These are phyloP conservation scores for Botrytis porri DNA, from an alignment of 2,329 filamentous ascomycete genomes.

Conservation along the genomic window DNA sequence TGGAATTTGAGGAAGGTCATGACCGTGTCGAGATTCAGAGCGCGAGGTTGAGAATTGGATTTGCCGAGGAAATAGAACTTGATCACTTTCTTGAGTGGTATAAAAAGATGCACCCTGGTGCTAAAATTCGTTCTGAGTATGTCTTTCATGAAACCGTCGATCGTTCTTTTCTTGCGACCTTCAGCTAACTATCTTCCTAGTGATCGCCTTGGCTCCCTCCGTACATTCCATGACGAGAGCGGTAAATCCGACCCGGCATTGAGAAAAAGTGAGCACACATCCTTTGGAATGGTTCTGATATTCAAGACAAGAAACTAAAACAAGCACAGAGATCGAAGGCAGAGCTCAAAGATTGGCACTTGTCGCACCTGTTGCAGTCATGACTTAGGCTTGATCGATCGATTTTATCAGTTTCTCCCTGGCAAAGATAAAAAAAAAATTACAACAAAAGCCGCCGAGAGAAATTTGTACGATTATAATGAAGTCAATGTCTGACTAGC, in stretches of 20 bases:
- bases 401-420: background rate
- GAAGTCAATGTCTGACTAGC: background rate
- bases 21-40: background rate
- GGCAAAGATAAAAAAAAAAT: background rate
- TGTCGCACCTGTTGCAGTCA: background rate
- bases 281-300: too few relatives aligned
- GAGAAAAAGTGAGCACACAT: background rate
- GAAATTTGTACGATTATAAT: background rate
- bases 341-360: background rate
- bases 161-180: background rate
- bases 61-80: background rate
- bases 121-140: background rate
- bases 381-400: background rate
- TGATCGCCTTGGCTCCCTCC: background rate
- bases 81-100: background rate
- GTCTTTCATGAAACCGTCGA: background rate
- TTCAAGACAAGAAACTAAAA: background rate
- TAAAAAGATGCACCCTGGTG: background rate
- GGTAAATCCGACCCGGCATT: background rate
- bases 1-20: too few relatives aligned
- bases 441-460: background rate
- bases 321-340: background rate
- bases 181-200: background rate
- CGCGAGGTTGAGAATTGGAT: conserved; percentile 8
- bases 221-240: background rate